These are phyloP conservation scores for Trametes cinnabarina DNA, from an alignment of 768 basidiomycete genomes.

Conservation along the genomic window DNA sequence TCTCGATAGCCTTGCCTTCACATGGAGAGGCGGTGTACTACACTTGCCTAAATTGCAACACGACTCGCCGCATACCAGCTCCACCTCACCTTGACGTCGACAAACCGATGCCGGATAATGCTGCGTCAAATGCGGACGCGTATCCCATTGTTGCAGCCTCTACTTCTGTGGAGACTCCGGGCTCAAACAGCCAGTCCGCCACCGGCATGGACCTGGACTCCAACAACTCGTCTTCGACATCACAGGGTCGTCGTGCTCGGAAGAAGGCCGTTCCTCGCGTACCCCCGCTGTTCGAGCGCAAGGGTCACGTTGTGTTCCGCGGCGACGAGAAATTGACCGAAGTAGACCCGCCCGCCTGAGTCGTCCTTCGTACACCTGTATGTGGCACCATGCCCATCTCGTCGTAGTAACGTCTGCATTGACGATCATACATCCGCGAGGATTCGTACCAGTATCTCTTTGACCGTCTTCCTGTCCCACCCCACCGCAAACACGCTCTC, in stretches of 20 bases:
- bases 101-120: background rate
- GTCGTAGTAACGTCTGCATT: too few relatives aligned
- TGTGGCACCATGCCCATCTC: too few relatives aligned
- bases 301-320: conserved; percentile 65
- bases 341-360: background rate
- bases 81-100: conserved; percentile 42
- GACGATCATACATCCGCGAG: conserved; percentile 45
- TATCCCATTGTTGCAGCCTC: background rate
- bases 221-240: background rate
- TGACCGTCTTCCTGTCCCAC: conserved; percentile 53
- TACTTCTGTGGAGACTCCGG: background rate
- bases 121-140: background rate
- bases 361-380: too few relatives aligned
- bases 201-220: background rate
- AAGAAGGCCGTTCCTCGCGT: conserved; percentile 31
- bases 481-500: conserved; percentile 13
- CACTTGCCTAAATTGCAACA: conserved; percentile 58
- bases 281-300: conserved; percentile 60
- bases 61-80: conserved; percentile 64
- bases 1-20: conserved; percentile 35
- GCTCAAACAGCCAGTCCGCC: conserved; percentile 3
- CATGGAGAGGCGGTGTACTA: conserved; percentile 59
- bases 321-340: conserved; percentile 50
- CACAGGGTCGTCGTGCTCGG: conserved; percentile 18
- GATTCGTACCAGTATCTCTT: conserved; percentile 62